These are phyloP conservation scores for Iris pallida DNA, from an alignment of 116 monocot species.

Conservation along the genomic window DNA sequence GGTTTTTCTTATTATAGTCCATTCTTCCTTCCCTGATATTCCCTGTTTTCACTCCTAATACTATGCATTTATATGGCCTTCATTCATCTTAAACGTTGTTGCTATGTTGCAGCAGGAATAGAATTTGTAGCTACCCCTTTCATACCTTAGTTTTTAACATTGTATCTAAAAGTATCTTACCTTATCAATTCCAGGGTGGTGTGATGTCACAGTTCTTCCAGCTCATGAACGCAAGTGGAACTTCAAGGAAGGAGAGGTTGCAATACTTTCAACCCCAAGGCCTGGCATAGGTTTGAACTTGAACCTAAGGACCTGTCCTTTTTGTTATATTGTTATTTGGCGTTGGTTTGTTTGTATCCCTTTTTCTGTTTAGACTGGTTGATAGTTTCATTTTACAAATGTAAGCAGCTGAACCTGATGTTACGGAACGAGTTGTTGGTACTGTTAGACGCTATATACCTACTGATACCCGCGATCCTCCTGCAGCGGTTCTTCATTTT, in stretches of 20 bases:
- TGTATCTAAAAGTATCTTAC: background rate
- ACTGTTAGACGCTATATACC: constrained; percentile 80
- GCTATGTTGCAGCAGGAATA: background rate
- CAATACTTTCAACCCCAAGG: constrained; percentile 64
- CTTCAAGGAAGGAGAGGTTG: constrained; percentile 97
- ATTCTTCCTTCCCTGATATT: no score
- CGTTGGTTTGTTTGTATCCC: background rate
- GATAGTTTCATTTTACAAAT: constrained; percentile 7
- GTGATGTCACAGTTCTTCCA: constrained; percentile 77
- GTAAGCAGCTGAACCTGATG: constrained; percentile 51
- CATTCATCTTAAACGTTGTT: no score
- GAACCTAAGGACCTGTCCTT: background rate
- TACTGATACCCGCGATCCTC: constrained; percentile 76
- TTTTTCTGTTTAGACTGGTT: background rate
- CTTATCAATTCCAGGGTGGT: constrained; percentile 71
- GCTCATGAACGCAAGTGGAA: constrained; percentile 82
- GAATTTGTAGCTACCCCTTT: background rate
- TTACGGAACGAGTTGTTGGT: constrained; percentile 66
- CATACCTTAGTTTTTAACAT: background rate
- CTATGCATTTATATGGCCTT: no score
- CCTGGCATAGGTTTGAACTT: constrained; percentile 70
- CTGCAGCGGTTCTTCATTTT: constrained; percentile 89
- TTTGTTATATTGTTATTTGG: background rate
- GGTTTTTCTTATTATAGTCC: no score
- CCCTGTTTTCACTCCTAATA: no score